These are phyloP conservation scores for Boletus subcaerulescens DNA, from an alignment of 768 basidiomycete species.

Conservation along the genomic window DNA sequence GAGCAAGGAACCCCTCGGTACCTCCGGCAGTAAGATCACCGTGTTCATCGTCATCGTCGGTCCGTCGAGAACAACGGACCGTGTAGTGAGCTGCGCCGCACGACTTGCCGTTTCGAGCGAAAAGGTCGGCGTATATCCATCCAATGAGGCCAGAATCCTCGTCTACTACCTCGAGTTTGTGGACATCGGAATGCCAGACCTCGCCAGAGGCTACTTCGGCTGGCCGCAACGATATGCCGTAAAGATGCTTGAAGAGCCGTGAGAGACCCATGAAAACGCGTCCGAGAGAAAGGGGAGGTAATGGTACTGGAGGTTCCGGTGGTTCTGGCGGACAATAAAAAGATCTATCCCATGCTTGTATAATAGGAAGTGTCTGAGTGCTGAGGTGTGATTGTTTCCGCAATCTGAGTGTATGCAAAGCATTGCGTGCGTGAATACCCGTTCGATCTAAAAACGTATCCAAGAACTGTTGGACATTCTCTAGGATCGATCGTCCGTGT, in stretches of 20 bases:
- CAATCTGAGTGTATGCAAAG: slow-evolving; percentile 60
- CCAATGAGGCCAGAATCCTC: slow-evolving; percentile 85
- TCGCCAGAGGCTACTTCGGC: slow-evolving; percentile 70
- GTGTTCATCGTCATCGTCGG: slow-evolving; percentile 83
- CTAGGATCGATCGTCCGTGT: slow-evolving; percentile 34
- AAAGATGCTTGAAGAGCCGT: slow-evolving; percentile 79
- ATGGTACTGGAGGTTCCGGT: slow-evolving; percentile 67
- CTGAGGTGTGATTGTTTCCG: slow-evolving; percentile 76
- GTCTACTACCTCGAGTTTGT: slow-evolving; percentile 91
- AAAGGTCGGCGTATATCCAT: slow-evolving; percentile 94
- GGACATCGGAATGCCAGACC: slow-evolving; percentile 84
- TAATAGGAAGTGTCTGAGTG: slow-evolving; percentile 52
- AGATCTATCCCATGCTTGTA: slow-evolving; percentile 97
- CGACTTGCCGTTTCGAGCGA: slow-evolving; percentile 79
- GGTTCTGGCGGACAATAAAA: slow-evolving; percentile 85
- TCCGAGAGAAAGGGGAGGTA: slow-evolving; percentile 82
- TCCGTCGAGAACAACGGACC: slow-evolving; percentile 87
- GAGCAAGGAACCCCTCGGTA: slow-evolving; percentile 38
- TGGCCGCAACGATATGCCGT: slow-evolving; percentile 81
- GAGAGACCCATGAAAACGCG: slow-evolving; percentile 91
- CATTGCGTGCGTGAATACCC: slow-evolving; percentile 68
- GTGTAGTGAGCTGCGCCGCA: slow-evolving; percentile 97
- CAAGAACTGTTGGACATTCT: slow-evolving; percentile 86
- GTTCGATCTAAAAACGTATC: slow-evolving; percentile 79
- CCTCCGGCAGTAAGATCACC: slow-evolving; percentile 53